Evolutionary conservation across 2,329 filamentous ascomycete species (phyloP), one percentile per base, ranked within the genome.

Genomic region (Dothideomycetidae sp.): DNA sequence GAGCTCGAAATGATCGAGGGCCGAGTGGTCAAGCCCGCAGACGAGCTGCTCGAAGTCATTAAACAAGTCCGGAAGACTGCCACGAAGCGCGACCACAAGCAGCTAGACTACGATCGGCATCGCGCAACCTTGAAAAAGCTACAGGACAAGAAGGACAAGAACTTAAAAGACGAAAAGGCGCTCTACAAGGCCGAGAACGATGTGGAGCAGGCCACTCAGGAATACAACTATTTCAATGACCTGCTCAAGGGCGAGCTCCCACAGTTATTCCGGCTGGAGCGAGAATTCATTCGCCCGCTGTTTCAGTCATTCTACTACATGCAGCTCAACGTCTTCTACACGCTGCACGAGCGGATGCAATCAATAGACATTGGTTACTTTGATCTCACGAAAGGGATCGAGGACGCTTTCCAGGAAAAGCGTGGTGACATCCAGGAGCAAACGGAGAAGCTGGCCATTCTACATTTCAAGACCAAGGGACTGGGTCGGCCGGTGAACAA

Each of bases 261-360:
- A 17, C 84, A 85, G 59, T 72, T 98, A 9, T 98, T 98, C 60
- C 59, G 66, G 5, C 73, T 98, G 12, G 90, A 98, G 59, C 74
- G 78, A 46, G 81, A 96, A 58, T 96, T 98, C 58, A 98, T 98
- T 58, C 78, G 83, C 48, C 90, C 90, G 2, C 73, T 98, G 5
- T 98, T 98, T 69, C 90, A 96, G 58, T 93, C 83, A 7, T 98
- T 98, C 65, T 98, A 98, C 64, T 98, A 96, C 67, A 98, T 98
- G 90, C 90, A 98, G 61, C 73, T 98, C 47, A 98, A 98, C 60
- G 83, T 98, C 47, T 98, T 96, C 60, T 98, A 98, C 62, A 98
- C 90, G 1, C 69, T 98, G 37, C 90, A 98, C 58, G 88, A 96
- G 61, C 84, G 79, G 62, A 98, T 98, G 90, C 90, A 98, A 63